Evolutionary conservation across 305 asterid species (phyloP).

Genomic region (Ruellia speciosa): DNA sequence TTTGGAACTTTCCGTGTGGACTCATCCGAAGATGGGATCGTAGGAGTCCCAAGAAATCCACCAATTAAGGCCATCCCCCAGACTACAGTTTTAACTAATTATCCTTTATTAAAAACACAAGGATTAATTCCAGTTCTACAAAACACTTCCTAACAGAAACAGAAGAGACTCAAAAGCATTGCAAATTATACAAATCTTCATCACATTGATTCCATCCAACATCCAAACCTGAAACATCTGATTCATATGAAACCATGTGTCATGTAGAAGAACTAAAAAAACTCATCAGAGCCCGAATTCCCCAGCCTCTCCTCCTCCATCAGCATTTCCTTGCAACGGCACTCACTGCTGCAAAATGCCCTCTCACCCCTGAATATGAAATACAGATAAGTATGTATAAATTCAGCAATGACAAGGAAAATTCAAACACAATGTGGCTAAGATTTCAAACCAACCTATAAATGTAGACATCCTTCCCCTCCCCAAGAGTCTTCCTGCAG

Average conservation of each 20-base stretch:
- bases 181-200: too few relatives aligned
- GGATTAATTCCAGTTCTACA: too few relatives aligned
- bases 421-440: neutral
- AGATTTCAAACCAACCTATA: conserved; percentile 40
- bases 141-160: too few relatives aligned
- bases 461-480: conserved; percentile 72
- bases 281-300: neutral
- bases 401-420: neutral
- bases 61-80: too few relatives aligned
- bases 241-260: neutral
- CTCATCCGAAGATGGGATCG: too few relatives aligned
- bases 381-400: neutral
- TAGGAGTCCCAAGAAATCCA: too few relatives aligned
- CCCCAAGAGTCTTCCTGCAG: conserved; percentile 47
- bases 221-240: too few relatives aligned
- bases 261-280: neutral
- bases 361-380: neutral
- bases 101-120: too few relatives aligned
- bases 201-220: too few relatives aligned
- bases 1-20: too few relatives aligned
- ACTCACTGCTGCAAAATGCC: neutral
- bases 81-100: too few relatives aligned
- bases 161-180: too few relatives aligned
- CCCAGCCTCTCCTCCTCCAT: neutral
- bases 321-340: neutral